Evolutionary conservation across 257 asterid species (phyloP).

Genomic region (Verbascum thapsus): DNA sequence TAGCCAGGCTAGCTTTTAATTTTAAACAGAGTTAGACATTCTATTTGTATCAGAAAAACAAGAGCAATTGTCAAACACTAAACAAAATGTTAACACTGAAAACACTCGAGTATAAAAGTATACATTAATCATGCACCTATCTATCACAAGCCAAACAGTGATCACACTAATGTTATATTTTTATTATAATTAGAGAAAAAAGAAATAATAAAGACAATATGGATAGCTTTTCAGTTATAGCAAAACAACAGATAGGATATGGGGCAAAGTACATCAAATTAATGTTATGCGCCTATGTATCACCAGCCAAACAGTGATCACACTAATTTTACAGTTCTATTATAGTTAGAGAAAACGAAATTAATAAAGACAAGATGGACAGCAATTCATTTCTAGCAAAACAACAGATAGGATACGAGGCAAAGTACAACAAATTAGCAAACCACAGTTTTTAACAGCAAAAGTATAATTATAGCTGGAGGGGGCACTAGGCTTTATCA

Average conservation of each 20-base stretch:
- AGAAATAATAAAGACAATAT: too few species aligned
- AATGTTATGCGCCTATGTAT: background rate
- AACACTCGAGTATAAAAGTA: background rate
- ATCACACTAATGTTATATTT: background rate
- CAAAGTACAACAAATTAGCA: conserved; percentile 6
- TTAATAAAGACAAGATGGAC: background rate
- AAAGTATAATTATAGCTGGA: background rate
- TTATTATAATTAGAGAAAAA: background rate
- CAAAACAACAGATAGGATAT: background rate
- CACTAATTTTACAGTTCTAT: background rate
- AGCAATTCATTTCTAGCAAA: background rate
- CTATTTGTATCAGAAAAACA: background rate
- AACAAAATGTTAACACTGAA: background rate
- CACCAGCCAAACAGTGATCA: background rate
- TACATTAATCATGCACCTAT: background rate
- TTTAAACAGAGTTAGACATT: background rate
- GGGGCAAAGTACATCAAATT: conserved; percentile 6
- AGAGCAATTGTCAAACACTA: background rate
- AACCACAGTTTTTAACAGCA: background rate
- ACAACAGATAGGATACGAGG: background rate
- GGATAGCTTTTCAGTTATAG: background rate
- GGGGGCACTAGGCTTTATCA: conserved; percentile 9
- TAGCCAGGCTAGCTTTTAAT: background rate
- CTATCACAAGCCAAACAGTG: background rate
- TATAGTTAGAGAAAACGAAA: background rate